Evolutionary conservation across 768 basidiomycete species (phyloP), one percentile per base, ranked within the genome.

Genomic region (Kwoniella heveanensis): DNA sequence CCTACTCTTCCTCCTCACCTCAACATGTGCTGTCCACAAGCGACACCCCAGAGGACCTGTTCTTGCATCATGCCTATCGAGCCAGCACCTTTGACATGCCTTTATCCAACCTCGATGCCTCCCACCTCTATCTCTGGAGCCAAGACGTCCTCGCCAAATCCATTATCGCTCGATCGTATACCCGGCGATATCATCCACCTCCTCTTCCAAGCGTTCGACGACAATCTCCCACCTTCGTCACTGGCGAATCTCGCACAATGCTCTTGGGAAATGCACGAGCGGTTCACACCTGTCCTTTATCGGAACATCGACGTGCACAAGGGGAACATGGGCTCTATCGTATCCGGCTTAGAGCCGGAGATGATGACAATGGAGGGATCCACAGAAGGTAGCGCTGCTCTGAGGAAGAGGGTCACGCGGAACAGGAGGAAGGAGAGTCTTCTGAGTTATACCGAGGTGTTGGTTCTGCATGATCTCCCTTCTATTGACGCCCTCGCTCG

Each of bases 221-320:
- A 51, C 21, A 19, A 60, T 21, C 37, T 60, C 30, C 58, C 58
- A 24, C 58, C 27, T 24, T 19, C 36, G 2, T 19, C 50, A 2
- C 17, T 60, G 6, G 25, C n/a, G 9, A 44, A 7, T 26, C 58
- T 60, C 37, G 25, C 50, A 51, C 10, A n/a, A 53, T 52, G 58
- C 25, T 60, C 58, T 29, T 51, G 21, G 49, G 58, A 52, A 0
- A 25, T 60, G 49, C 21, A 60, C 50, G 25, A 53, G 22, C 48
- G 58, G n/a, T 60, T 60, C 58, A 49, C 58, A 8, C 58, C 58
- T 0, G 37, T 60, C 24, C 25, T 60, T 32, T 53, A 39, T 32
- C 21, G 27, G 5, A 24, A n/a, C 4, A 17, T 60, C 32, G 19
- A 52, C 15, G 17, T 60, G 5, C 0, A 60, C 24, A 60, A 60